Evolutionary conservation across 768 basidiomycete genomes (phyloP).

Genomic region (Saitozyma sp.): DNA sequence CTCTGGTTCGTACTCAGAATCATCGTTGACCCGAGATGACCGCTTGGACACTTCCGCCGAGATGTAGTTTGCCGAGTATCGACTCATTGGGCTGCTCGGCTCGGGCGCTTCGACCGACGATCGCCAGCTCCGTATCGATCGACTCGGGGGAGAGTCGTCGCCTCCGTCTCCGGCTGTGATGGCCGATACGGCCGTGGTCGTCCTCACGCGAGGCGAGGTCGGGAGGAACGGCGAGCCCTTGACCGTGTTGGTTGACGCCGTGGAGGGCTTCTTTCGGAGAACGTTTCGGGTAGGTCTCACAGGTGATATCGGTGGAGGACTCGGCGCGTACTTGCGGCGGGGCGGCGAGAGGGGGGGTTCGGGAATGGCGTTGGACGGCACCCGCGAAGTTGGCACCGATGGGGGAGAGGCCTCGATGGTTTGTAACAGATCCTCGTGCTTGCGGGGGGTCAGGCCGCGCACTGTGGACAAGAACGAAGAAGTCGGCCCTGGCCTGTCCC

Average conservation of each 20-base stretch:
- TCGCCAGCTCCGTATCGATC: conserved; percentile 1
- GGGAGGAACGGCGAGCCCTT: conserved; percentile 20
- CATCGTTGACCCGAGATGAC: neutral
- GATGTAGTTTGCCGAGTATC: neutral
- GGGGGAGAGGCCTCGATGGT: conserved; percentile 15
- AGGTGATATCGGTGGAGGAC: too few species aligned
- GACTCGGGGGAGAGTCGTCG: conserved; percentile 3
- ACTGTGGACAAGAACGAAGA: neutral
- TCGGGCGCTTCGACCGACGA: neutral
- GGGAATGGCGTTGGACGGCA: neutral
- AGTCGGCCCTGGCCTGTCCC: neutral
- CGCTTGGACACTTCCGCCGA: neutral
- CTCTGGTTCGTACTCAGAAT: too few species aligned
- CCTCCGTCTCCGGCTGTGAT: conserved; percentile 8
- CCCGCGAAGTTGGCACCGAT: conserved; percentile 5
- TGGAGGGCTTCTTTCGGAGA: conserved; percentile 22
- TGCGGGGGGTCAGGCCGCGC: conserved; percentile 6
- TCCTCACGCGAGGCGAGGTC: conserved; percentile 8
- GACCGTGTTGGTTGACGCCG: conserved; percentile 25
- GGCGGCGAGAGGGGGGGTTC: too few species aligned
- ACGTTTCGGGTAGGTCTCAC: neutral
- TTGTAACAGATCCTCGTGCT: neutral
- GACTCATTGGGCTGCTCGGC: conserved; percentile 17
- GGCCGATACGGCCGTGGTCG: conserved; percentile 30
- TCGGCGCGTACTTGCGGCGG: too few species aligned